These are phyloP conservation scores for Santalum album DNA, from an alignment of 164 flowering plant species.

Conservation along the genomic window DNA sequence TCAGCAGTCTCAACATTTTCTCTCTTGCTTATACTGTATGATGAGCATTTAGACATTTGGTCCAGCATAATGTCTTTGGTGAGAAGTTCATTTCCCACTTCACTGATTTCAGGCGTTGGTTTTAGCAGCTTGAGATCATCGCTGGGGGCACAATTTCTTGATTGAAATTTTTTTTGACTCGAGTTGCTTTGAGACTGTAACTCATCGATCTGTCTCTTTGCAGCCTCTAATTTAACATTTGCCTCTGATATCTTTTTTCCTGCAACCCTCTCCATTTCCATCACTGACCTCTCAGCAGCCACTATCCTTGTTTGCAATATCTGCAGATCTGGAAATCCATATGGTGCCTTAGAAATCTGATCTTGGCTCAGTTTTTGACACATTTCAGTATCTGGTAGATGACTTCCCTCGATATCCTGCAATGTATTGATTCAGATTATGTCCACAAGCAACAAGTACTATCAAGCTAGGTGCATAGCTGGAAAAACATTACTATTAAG, in stretches of 20 bases:
- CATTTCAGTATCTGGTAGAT: constrained; percentile 15
- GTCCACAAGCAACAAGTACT: background rate
- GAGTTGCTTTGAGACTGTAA: constrained; percentile 21
- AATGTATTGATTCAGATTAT: background rate
- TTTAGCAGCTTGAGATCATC: constrained; percentile 11
- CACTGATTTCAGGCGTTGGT: constrained; percentile 21
- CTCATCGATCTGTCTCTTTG: constrained; percentile 25
- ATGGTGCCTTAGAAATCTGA: constrained; percentile 6
- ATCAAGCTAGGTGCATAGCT: background rate
- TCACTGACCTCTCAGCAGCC: constrained; percentile 31
- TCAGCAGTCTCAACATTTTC: constrained; percentile 19
- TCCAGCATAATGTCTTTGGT: constrained; percentile 66
- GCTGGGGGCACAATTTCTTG: background rate
- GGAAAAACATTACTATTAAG: no score
- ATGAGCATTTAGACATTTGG: constrained; percentile 45
- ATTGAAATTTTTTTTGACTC: constrained; percentile 9
- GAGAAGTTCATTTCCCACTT: constrained; percentile 23
- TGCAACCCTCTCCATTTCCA: constrained; percentile 26
- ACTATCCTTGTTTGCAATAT: constrained; percentile 21
- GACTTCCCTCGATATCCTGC: constrained; percentile 14
- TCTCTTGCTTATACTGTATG: constrained; percentile 33
- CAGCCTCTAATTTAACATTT: constrained; percentile 22
- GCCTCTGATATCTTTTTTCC: constrained; percentile 18
- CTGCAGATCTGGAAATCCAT: constrained; percentile 20
- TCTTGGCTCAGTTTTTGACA: constrained; percentile 12